A percentile compares a stretch with the other conserved stretches of the same genome.
Evolutionary conservation across 495 filamentous ascomycete genomes (phyloP).

Genomic region (Penicillium herquei): DNA sequence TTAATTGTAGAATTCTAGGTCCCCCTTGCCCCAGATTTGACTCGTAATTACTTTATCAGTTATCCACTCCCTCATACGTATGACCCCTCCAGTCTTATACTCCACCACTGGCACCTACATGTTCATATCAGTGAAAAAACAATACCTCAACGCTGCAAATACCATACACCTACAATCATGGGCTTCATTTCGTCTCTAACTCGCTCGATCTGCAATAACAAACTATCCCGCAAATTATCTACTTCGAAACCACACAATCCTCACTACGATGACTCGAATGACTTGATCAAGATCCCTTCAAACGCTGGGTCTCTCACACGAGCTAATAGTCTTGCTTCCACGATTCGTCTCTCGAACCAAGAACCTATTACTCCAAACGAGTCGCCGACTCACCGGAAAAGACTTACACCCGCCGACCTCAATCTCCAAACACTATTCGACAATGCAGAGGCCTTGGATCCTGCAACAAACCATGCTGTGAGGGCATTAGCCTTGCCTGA

Average conservation of each 20-base stretch:
- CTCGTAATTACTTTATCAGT: constrained; percentile 13
- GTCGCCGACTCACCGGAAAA: constrained; percentile 9
- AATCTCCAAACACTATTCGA: constrained; percentile 20
- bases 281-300: constrained; percentile 22
- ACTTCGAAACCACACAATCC: constrained; percentile 12
- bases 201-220: constrained; percentile 18
- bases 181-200: constrained; percentile 22
- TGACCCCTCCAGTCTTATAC: background rate
- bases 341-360: constrained; percentile 13
- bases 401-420: constrained; percentile 8
- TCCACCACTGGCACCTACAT: background rate
- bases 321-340: constrained; percentile 15
- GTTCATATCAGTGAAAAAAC: no score
- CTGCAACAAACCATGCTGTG: constrained; percentile 2
- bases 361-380: constrained; percentile 15
- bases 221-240: constrained; percentile 18
- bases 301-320: constrained; percentile 11
- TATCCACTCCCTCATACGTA: constrained; percentile 1
- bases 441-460: constrained; percentile 7
- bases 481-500: constrained; percentile 13
- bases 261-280: constrained; percentile 22
- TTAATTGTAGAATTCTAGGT: constrained; percentile 2
- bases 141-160: background rate
- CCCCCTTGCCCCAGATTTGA: constrained; percentile 19
- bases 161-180: constrained; percentile 11